A percentile compares a stretch with the other conserved stretches of the same genome.
Evolutionary conservation across 2,329 filamentous ascomycete genomes (phyloP).

Genomic region (Sporothrix phasma): DNA sequence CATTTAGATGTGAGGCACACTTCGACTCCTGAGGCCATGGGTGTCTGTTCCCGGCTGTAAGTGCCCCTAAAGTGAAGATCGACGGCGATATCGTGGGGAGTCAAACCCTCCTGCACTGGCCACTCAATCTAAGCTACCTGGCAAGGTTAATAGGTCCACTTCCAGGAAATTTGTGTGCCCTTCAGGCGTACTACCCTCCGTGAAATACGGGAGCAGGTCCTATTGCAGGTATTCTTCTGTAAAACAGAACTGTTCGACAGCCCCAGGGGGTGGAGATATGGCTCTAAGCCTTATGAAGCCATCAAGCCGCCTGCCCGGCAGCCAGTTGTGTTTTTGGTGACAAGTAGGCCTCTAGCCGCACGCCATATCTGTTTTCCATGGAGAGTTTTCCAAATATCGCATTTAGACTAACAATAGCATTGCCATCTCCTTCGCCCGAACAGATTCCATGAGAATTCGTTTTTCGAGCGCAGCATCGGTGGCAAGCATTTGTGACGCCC

Average conservation of each 20-base stretch:
- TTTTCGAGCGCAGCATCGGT: neutral
- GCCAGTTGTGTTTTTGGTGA: neutral
- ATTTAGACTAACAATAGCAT: neutral
- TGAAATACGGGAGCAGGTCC: neutral
- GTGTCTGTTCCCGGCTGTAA: slow-evolving; percentile 10
- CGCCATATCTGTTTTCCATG: slow-evolving; percentile 13
- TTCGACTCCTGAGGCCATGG: neutral
- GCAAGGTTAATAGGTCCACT: slow-evolving; percentile 23
- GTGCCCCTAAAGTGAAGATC: slow-evolving; percentile 23
- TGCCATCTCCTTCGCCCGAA: neutral
- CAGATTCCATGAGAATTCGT: neutral
- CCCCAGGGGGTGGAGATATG: slow-evolving; percentile 13
- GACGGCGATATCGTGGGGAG: slow-evolving; percentile 29
- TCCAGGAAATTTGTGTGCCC: slow-evolving; percentile 23
- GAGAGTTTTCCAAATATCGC: slow-evolving; percentile 13
- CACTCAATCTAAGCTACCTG: slow-evolving; percentile 25
- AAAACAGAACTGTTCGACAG: slow-evolving; percentile 8
- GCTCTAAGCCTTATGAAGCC: slow-evolving; percentile 12
- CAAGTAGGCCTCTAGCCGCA: slow-evolving; percentile 11
- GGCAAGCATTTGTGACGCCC: neutral
- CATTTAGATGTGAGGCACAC: neutral
- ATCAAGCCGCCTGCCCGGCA: slow-evolving; percentile 10
- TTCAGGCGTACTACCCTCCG: slow-evolving; percentile 10
- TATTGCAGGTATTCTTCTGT: slow-evolving; percentile 12
- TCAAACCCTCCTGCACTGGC: slow-evolving; percentile 18